phyloP scores from a whole-genome alignment of 805 yeast genomes.

The Kodamaea hsintzibuensis region DNA sequence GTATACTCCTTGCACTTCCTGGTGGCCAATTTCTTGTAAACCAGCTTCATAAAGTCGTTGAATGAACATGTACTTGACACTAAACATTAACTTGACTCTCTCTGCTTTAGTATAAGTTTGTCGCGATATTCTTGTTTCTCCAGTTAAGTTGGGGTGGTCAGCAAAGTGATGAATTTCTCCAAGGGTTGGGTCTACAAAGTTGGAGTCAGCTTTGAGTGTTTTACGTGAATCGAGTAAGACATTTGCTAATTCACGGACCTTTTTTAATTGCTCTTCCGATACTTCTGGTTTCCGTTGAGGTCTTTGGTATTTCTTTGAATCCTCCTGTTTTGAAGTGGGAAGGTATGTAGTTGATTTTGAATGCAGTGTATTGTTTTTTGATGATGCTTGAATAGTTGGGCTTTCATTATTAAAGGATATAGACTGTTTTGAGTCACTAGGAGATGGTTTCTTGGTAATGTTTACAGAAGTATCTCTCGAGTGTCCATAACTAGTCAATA shows the following conservation, averaged over 20 bases:
- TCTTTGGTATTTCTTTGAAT: neutral
- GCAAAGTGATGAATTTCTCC: slow-evolving; percentile 8
- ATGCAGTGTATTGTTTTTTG: neutral
- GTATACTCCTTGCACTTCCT: slow-evolving; percentile 65
- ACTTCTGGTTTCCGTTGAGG: neutral
- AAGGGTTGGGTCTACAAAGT: slow-evolving; percentile 34
- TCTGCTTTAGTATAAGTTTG: slow-evolving; percentile 49
- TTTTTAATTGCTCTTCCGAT: slow-evolving; percentile 16
- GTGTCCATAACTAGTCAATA: neutral
- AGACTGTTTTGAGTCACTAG: neutral
- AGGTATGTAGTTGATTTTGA: neutral
- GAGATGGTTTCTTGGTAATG: neutral
- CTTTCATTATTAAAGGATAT: neutral
- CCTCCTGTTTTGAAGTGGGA: neutral
- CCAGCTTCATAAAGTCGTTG: slow-evolving; percentile 37
- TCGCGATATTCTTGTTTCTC: slow-evolving; percentile 27
- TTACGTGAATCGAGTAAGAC: slow-evolving; percentile 42
- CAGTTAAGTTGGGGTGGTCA: neutral
- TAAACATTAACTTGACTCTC: slow-evolving; percentile 48
- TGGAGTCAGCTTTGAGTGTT: slow-evolving; percentile 42
- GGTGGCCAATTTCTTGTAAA: slow-evolving; percentile 28
- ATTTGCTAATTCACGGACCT: slow-evolving; percentile 34
- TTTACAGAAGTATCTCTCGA: neutral
- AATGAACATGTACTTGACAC: slow-evolving; percentile 49
- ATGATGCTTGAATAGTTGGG: neutral